phyloP scores from a whole-genome alignment of 148 eudicot genomes.

The Beta vulgaris region DNA sequence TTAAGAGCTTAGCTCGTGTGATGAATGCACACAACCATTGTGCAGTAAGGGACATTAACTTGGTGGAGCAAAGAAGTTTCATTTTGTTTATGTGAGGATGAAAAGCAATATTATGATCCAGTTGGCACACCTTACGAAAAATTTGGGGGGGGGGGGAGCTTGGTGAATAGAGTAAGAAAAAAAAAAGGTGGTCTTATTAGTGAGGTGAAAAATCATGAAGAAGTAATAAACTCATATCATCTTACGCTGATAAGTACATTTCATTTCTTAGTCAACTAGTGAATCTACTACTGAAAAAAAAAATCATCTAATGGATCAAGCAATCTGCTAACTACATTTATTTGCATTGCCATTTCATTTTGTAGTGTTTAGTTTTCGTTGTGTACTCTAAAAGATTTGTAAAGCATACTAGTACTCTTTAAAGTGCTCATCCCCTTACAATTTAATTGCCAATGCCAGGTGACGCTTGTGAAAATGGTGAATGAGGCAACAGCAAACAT shows the following conservation, averaged over 20 bases:
- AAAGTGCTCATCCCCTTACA: too few relatives aligned
- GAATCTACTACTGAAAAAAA: too few relatives aligned
- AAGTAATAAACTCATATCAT: too few relatives aligned
- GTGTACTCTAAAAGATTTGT: too few relatives aligned
- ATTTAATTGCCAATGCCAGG: constrained; percentile 46
- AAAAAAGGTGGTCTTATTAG: background rate
- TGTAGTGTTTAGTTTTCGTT: too few relatives aligned
- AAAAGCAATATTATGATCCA: background rate
- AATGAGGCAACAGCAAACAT: constrained; percentile 86
- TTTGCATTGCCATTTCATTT: too few relatives aligned
- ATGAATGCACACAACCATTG: background rate
- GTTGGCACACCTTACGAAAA: too few relatives aligned
- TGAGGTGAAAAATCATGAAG: background rate
- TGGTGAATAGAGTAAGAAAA: background rate
- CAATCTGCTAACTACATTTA: background rate
- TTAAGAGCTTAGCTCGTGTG: background rate
- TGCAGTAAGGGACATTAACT: background rate
- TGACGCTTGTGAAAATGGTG: constrained; percentile 88
- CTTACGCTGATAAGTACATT: too few relatives aligned
- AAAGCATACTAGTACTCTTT: too few relatives aligned
- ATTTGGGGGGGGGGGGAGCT: background rate
- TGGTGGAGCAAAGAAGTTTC: background rate
- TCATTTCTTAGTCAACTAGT: too few relatives aligned
- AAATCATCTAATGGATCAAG: background rate
- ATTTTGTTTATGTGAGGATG: background rate